Base-by-base conservation (phyloP, 495 filamentous ascomycete species). In the Saxophila tyrrhenica region DNA sequence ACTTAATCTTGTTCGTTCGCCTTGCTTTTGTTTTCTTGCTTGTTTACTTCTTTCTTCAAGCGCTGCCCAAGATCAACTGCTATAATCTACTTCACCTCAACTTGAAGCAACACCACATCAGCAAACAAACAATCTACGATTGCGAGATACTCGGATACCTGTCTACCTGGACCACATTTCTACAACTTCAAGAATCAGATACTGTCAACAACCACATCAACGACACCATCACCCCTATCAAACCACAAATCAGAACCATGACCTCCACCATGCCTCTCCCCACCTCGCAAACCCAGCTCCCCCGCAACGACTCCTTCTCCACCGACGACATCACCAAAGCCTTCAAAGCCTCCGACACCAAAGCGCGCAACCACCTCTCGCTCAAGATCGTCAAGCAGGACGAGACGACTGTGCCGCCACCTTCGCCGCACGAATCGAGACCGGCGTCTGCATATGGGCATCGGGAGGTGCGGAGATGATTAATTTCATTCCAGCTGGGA, bases 291-390 rank as follows among this genome's bases (percentile, higher is more conserved):
- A 52, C 24, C 23, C 38, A 50, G 20, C 51, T 62, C 24, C 44
- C 55, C 13, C 59, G 59, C 55, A 58, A 58, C 59, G 59, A 62
- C 59, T 62, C 59, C 50, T 62, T 62, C 55, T 58, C 55, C 22
- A 51, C 46, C 19, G 46, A 48, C 44, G 59, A 62, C 46, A 54
- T 62, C 41, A 23, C 32, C 50, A 50, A 57, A 17, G 59, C 59
- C 21, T 62, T 62, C 55, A 45, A 57, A 24, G 59, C 54, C 25
- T 57, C 59, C 17, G 59, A 50, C 3, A 3, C 54, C 8, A 62
- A 62, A 46, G 50, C 59, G 3, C 50, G 59, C 43, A 62, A 62
- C 51, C 46, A 62, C 41, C 59, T 58, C 44, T 62, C 55, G 1
- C 42, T 62, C 3, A 55, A 54, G 16, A 43, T 62, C 35, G 55